These are phyloP conservation scores for Ulota crispa DNA, from an alignment of 225 moss, liverwort and hornwort genomes.

Conservation along the genomic window DNA sequence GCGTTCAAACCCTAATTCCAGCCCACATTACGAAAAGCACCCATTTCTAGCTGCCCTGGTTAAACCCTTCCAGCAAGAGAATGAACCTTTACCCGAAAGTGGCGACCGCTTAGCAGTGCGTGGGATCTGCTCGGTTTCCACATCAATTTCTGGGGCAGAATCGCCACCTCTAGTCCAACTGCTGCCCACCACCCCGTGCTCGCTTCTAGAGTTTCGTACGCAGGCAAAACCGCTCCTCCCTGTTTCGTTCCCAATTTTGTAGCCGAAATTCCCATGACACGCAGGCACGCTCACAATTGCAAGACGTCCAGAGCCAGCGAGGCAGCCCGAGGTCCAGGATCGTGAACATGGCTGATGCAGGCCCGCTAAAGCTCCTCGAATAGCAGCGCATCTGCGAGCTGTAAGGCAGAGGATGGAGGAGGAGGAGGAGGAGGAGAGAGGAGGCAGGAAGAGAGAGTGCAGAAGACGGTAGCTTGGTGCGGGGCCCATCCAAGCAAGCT, in stretches of 20 bases:
- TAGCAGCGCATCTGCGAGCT: conserved; percentile 30
- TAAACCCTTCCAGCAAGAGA: not conserved
- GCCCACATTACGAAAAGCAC: conserved; percentile 17
- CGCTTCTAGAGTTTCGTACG: conserved; percentile 41
- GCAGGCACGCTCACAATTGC: not conserved
- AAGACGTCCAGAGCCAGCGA: not conserved
- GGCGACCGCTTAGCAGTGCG: conserved; percentile 26
- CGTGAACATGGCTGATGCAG: conserved; percentile 21
- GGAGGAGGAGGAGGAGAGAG: conserved; percentile 20
- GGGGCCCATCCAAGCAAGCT: conserved; percentile 51
- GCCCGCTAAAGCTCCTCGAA: conserved; percentile 13
- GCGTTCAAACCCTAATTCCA: not conserved
- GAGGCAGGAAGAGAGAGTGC: conserved; percentile 47
- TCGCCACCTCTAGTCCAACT: conserved; percentile 35
- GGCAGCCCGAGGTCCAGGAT: conserved; percentile 15
- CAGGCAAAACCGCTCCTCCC: conserved; percentile 26
- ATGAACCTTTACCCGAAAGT: conserved; percentile 18
- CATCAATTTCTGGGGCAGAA: not conserved
- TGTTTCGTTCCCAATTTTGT: conserved; percentile 11
- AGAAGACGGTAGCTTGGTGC: conserved; percentile 47
- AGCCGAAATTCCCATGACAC: not conserved
- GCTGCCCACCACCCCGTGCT: conserved; percentile 51
- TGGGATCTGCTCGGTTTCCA: conserved; percentile 11
- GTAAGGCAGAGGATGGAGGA: conserved; percentile 23
- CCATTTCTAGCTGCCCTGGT: not conserved